These are phyloP conservation scores for Gossypium sturtianum DNA, from an alignment of 345 rosid species.

Conservation along the genomic window DNA sequence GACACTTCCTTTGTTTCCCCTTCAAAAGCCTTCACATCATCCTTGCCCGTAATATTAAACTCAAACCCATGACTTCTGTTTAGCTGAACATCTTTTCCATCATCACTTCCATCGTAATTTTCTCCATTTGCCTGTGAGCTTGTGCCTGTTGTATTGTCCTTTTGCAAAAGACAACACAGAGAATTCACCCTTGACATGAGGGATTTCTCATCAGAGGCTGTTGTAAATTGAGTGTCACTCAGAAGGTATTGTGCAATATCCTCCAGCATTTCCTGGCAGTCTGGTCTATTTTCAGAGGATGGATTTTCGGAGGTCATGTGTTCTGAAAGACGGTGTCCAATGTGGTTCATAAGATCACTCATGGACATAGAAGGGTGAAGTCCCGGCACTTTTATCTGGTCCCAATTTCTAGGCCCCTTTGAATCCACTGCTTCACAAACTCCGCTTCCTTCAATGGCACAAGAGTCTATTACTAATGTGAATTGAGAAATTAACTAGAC, in stretches of 20 bases:
- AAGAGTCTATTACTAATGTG: slow-evolving; percentile 50
- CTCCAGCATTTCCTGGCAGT: slow-evolving; percentile 52
- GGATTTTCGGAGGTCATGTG: slow-evolving; percentile 53
- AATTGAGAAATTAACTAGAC: slow-evolving; percentile 13
- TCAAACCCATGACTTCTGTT: slow-evolving; percentile 20
- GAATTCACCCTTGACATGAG: slow-evolving; percentile 98
- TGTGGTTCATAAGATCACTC: slow-evolving; percentile 77
- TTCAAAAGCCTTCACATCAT: slow-evolving; percentile 31
- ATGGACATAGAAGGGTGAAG: slow-evolving; percentile 84
- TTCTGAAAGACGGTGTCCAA: slow-evolving; percentile 62
- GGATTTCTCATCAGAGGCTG: slow-evolving; percentile 80
- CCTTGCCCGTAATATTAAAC: slow-evolving; percentile 25
- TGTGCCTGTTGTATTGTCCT: slow-evolving; percentile 45
- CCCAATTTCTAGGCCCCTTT: slow-evolving; percentile 53
- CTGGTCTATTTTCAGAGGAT: slow-evolving; percentile 34
- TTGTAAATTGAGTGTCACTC: slow-evolving; percentile 61
- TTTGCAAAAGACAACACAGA: slow-evolving; percentile 88
- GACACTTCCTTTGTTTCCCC: slow-evolving; percentile 41
- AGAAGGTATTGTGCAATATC: slow-evolving; percentile 81
- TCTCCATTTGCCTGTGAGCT: slow-evolving; percentile 50
- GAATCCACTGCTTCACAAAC: slow-evolving; percentile 56
- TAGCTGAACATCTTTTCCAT: slow-evolving; percentile 30
- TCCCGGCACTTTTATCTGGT: slow-evolving; percentile 83
- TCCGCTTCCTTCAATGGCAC: slow-evolving; percentile 53
- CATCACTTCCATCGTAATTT: slow-evolving; percentile 24